Evolutionary conservation across 352 stramenopile species (phyloP), one percentile per base, ranked within the genome.

Genomic region (Pythium vanterpoolii): DNA sequence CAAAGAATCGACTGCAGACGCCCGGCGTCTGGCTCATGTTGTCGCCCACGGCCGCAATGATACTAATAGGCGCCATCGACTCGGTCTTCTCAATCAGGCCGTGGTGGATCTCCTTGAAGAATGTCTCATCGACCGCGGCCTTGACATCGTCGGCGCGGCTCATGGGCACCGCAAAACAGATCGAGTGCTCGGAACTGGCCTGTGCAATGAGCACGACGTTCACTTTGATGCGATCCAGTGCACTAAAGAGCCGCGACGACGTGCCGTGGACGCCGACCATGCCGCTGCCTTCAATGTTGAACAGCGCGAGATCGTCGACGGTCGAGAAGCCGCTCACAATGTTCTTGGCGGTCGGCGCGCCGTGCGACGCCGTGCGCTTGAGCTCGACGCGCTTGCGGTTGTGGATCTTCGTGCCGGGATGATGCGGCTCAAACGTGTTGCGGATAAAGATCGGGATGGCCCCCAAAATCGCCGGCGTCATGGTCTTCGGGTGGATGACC

Each of bases 401-500:
- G 19, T 71, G 76, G 50, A 95, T 95, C 62, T 90, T 90, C 14
- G 85, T 95, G 58, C 85, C 85, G 5, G 80, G 78, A 44, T 93
- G 83, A 23, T 65, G 53, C 2, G 90, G 78, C 55, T 98, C 96
- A 68, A 99, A 98, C 13, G 95, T 99, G 67, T 99, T 99, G 10
- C 90, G 86, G 66, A 99, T 98, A 69, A 89, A 98, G 59, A 99
- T 98, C 5, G 97, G 97, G 59, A 99, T 98, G 64, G 74, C 88
- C n/a, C 90, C 83, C 16, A 79, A 57, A 27, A 96, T 84, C 23
- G 86, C 87, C 4, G 93, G 91, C 13, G 77, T 87, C 96, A 99
- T 98, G 30, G 96, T 97, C 82, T 98, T 98, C 6, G 96, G 96
- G 68, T 99, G 96, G 18, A 99, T 87, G 31, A 98, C 96, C 71